Conservation (phyloP, 176 grass and related monocot genomes). For the Eragrostis nindensis region DNA sequence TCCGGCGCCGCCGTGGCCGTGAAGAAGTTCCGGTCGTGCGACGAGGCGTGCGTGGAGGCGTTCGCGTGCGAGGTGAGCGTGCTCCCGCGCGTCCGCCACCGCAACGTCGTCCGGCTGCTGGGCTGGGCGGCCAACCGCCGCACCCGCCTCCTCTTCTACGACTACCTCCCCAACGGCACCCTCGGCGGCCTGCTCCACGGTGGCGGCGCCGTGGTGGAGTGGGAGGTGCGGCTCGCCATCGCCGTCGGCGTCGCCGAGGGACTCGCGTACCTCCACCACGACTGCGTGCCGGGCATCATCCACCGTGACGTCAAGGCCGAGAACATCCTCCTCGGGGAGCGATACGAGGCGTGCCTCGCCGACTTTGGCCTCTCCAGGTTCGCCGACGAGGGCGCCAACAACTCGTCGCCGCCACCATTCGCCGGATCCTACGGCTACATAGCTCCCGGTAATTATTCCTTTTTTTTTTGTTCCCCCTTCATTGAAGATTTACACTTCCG, state of each 20-base stretch:
- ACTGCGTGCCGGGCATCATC: constrained; percentile 81
- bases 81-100: constrained; percentile 77
- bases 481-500: neutral
- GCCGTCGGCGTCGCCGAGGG: constrained; percentile 83
- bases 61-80: constrained; percentile 80
- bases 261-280: constrained; percentile 84
- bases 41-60: constrained; percentile 59
- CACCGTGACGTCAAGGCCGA: constrained; percentile 92
- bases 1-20: constrained; percentile 61
- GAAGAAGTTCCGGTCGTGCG: constrained; percentile 73
- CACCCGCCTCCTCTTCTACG: constrained; percentile 82
- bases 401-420: constrained; percentile 66
- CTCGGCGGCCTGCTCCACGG: constrained; percentile 67
- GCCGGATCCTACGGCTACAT: constrained; percentile 96
- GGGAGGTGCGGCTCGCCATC: constrained; percentile 79
- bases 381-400: constrained; percentile 58
- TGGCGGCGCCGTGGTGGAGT: constrained; percentile 56
- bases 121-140: constrained; percentile 85
- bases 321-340: constrained; percentile 88
- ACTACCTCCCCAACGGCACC: constrained; percentile 89
- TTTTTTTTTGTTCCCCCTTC: neutral
- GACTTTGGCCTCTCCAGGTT: constrained; percentile 76
- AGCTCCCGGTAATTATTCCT: constrained; percentile 90
- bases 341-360: constrained; percentile 82
- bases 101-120: constrained; percentile 79